Percentiles rank a stretch among this genome's conserved stretches.
These are phyloP conservation scores for Mycena filopes DNA, from an alignment of 768 basidiomycete species.

Conservation along the genomic window DNA sequence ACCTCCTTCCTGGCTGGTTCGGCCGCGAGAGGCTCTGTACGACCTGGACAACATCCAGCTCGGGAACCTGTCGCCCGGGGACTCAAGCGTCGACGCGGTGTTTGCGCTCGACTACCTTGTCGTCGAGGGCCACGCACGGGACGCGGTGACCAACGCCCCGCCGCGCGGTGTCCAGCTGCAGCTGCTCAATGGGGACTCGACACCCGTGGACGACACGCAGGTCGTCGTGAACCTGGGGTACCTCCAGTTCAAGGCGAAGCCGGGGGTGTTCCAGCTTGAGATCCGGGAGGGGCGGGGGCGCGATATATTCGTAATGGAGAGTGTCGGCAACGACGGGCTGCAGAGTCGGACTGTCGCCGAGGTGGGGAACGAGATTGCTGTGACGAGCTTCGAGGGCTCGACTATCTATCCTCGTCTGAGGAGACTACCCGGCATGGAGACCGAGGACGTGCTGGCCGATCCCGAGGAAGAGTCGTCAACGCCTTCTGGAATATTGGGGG, in stretches of 20 bases:
- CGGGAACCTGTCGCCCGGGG: conserved; percentile 65
- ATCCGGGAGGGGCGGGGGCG: conserved; percentile 86
- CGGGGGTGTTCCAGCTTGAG: conserved; percentile 86
- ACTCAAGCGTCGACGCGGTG: conserved; percentile 76
- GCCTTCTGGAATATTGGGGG: conserved; percentile 53
- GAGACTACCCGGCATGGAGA: conserved; percentile 81
- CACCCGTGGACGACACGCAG: conserved; percentile 83
- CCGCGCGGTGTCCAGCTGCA: conserved; percentile 94
- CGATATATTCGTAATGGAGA: conserved; percentile 85
- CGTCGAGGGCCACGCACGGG: conserved; percentile 94
- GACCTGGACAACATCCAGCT: conserved; percentile 98
- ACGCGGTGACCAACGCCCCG: conserved; percentile 67
- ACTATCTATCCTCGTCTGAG: conserved; percentile 86
- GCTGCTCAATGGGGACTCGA: conserved; percentile 60
- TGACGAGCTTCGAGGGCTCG: conserved; percentile 91
- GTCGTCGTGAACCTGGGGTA: conserved; percentile 97
- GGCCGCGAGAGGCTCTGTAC: conserved; percentile 87
- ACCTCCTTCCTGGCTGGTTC: conserved; percentile 91
- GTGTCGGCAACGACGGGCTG: conserved; percentile 92
- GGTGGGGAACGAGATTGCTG: conserved; percentile 77
- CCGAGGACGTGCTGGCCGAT: conserved; percentile 79
- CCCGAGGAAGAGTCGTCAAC: conserved; percentile 42
- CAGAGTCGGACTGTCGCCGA: conserved; percentile 76
- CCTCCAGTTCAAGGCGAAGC: conserved; percentile 93
- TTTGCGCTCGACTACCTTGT: conserved; percentile 93